Evolutionary conservation across 441 rosid genomes (phyloP).

Genomic region (Metrosideros polymorpha): DNA sequence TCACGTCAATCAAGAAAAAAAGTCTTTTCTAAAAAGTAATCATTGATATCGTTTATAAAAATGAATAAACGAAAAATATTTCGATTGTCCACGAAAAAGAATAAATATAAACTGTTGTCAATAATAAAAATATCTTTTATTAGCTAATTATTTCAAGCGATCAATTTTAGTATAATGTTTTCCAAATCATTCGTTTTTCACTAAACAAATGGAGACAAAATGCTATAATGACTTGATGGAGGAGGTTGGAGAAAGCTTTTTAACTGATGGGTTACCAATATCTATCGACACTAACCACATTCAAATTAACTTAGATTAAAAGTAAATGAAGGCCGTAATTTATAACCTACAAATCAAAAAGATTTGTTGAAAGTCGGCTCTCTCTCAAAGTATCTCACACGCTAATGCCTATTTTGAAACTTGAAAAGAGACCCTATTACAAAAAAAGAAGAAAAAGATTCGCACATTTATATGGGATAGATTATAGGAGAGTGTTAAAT

Average conservation of each 20-base stretch:
- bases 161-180: no score
- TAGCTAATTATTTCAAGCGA: no score
- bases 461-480: background rate
- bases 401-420: background rate
- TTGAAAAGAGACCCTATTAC: background rate
- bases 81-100: no score
- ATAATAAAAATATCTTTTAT: no score
- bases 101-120: no score
- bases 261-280: background rate
- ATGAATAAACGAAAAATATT: no score
- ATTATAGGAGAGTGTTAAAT: background rate
- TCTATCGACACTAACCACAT: background rate
- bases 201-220: no score
- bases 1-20: no score
- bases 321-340: background rate
- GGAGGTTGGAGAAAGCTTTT: background rate
- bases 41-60: no score
- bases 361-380: background rate
- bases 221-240: background rate
- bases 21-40: no score
- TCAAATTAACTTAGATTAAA: background rate
- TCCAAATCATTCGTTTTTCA: no score
- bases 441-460: background rate
- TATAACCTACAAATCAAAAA: background rate
- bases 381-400: background rate